Evolutionary conservation across 805 yeast genomes (phyloP).

Genomic region (Sungouiella thailandica): DNA sequence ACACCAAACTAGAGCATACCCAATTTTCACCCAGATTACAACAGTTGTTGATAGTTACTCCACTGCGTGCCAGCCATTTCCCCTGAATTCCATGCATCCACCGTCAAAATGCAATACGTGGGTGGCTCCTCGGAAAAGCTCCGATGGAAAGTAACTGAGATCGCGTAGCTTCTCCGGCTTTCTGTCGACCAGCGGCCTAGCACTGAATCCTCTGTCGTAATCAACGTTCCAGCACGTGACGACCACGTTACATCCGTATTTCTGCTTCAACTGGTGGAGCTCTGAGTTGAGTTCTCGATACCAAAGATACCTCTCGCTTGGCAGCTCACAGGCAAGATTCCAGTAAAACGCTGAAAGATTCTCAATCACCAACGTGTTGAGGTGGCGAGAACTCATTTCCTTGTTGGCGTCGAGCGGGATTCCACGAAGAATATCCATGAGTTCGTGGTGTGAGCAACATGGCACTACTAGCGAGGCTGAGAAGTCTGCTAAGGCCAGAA

Average conservation of each 20-base stretch:
- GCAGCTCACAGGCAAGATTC: conserved; percentile 16
- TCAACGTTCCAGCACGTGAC: conserved; percentile 24
- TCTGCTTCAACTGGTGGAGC: conserved; percentile 10
- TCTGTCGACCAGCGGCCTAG: not conserved
- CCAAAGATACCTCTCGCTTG: conserved; percentile 5
- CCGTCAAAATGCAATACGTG: not conserved
- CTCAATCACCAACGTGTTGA: conserved; percentile 23
- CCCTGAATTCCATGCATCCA: too few relatives aligned
- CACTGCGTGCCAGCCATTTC: too few relatives aligned
- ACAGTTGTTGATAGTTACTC: too few relatives aligned
- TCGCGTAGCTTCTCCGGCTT: conserved; percentile 1
- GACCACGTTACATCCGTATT: conserved; percentile 24
- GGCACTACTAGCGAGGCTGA: not conserved
- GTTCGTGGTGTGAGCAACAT: not conserved
- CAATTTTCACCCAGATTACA: too few relatives aligned
- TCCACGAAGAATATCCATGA: conserved; percentile 2
- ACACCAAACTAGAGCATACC: too few relatives aligned
- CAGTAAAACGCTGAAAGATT: conserved; percentile 34
- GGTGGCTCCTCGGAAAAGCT: conserved; percentile 2
- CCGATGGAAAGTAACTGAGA: conserved; percentile 8
- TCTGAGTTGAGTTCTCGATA: conserved; percentile 13
- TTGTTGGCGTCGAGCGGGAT: conserved; percentile 2
- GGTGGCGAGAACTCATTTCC: conserved; percentile 1
- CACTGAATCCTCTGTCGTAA: conserved; percentile 28
- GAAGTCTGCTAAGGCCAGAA: not conserved